phyloP scores from a whole-genome alignment of 805 yeast genomes.

The Kuraishia molischiana region DNA sequence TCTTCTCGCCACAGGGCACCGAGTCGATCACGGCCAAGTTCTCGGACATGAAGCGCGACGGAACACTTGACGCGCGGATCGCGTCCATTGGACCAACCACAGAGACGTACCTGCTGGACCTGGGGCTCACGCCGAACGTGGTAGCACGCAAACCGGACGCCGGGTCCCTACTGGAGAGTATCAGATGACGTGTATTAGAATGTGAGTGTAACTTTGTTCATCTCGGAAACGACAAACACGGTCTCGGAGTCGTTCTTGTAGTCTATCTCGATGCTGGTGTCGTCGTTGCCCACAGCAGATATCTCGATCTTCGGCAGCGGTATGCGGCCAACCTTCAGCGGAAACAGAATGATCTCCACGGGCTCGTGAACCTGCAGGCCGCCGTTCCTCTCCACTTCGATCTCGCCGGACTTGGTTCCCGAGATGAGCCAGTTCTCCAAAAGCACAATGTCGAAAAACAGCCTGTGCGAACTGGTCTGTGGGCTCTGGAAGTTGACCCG shows the following conservation, averaged over 20 bases:
- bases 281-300: slow-evolving; percentile 19
- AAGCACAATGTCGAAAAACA: slow-evolving; percentile 13
- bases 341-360: slow-evolving; percentile 46
- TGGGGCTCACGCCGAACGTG: slow-evolving; percentile 47
- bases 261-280: slow-evolving; percentile 45
- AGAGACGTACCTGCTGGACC: slow-evolving; percentile 41
- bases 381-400: slow-evolving; percentile 23
- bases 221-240: slow-evolving; percentile 61
- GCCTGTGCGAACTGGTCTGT: slow-evolving; percentile 7
- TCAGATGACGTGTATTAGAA: slow-evolving; percentile 25
- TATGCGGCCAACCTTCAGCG: slow-evolving; percentile 68
- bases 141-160: slow-evolving; percentile 74
- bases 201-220: slow-evolving; percentile 50
- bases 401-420: slow-evolving; percentile 52
- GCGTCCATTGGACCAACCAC: slow-evolving; percentile 96
- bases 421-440: slow-evolving; percentile 72
- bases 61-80: slow-evolving; percentile 22
- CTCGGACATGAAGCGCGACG: slow-evolving; percentile 8
- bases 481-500: slow-evolving; percentile 19
- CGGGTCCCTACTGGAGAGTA: slow-evolving; percentile 34
- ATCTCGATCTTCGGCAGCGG: slow-evolving; percentile 55
- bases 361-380: slow-evolving; percentile 3
- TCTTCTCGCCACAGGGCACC: slow-evolving; percentile 90
- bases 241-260: slow-evolving; percentile 61
- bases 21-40: slow-evolving; percentile 43